Evolutionary conservation across 257 asterid species (phyloP), one percentile per base, ranked within the genome.

Genomic region (Marsdenia floribunda): DNA sequence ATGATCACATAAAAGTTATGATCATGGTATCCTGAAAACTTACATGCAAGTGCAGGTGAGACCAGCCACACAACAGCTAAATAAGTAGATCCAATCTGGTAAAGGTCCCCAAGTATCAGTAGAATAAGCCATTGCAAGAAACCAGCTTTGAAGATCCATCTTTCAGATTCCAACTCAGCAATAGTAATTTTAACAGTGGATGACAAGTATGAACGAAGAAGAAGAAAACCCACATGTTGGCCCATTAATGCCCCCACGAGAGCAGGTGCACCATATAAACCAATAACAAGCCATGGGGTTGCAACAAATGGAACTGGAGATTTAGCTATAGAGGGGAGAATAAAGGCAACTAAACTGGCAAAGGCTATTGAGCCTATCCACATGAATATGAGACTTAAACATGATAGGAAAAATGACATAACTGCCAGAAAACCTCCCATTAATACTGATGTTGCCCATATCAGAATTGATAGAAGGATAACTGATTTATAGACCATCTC

Each of bases 41-140:
- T 88, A 94, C 99, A 94, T 61, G 99, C 93, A 86, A 94, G 89
- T 77, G 98, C 98, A 47, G 99, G 99, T 52, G 90, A 77, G 38
- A 83, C 91, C 75, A 92, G 83, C 99, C 99, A 94, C 85, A 83
- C 87, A 68, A 89, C 76, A 77, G 99, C 98, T 60, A 94, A 60
- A 84, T 92, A 94, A 49, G 97, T 76, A 76, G 93, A 81, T 65
- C 97, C 96, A 46, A 92, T 79, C 87, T 77, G 84, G 84, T 80
- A 90, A 80, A 85, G 88, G 82, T 83, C 87, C 55, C 99, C 99
- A 46, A 84, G 83, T 40, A 79, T 79, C 81, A 94, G 77, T 55
- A 94, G 84, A 61, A 88, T 64, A 77, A 94, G 85, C 98, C 98
- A 95, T 77, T 95, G 99, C 73, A 89, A 66, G 46, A 89, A 76